These are phyloP conservation scores for Kluyveromyces sp. DNA, from an alignment of 1,139 yeast species.

Conservation along the genomic window DNA sequence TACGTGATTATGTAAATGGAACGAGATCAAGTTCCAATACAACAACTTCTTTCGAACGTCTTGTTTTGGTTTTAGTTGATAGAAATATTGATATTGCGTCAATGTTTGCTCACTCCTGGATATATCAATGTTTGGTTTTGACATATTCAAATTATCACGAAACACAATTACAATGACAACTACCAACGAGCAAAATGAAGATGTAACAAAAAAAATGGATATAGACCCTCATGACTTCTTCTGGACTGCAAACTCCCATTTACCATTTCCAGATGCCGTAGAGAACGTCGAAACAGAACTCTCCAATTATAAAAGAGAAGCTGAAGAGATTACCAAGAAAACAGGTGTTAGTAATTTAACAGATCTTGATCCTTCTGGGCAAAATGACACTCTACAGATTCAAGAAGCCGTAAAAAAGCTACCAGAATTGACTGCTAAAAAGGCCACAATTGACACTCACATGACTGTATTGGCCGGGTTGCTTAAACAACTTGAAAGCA, in stretches of 20 bases:
- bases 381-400: constrained; percentile 65
- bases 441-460: constrained; percentile 87
- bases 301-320: constrained; percentile 74
- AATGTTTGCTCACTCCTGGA: constrained; percentile 97
- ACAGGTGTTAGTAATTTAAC: constrained; percentile 64
- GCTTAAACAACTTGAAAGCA: constrained; percentile 73
- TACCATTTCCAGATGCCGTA: constrained; percentile 97
- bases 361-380: constrained; percentile 62
- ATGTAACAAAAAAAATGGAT: constrained; percentile 46
- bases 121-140: constrained; percentile 93
- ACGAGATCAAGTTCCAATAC: constrained; percentile 36
- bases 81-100: constrained; percentile 85
- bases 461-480: constrained; percentile 89
- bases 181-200: constrained; percentile 36
- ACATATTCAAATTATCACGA: constrained; percentile 73
- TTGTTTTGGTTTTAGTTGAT: constrained; percentile 76
- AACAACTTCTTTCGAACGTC: constrained; percentile 40
- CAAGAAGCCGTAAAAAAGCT: constrained; percentile 86
- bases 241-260: constrained; percentile 75
- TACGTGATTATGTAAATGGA: constrained; percentile 78
- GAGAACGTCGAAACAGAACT: constrained; percentile 87
- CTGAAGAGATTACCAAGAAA: constrained; percentile 71
- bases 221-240: constrained; percentile 89
- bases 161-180: constrained; percentile 60
- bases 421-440: constrained; percentile 86